These are phyloP conservation scores for Polyporus arcularius DNA, from an alignment of 768 basidiomycete species.

Conservation along the genomic window DNA sequence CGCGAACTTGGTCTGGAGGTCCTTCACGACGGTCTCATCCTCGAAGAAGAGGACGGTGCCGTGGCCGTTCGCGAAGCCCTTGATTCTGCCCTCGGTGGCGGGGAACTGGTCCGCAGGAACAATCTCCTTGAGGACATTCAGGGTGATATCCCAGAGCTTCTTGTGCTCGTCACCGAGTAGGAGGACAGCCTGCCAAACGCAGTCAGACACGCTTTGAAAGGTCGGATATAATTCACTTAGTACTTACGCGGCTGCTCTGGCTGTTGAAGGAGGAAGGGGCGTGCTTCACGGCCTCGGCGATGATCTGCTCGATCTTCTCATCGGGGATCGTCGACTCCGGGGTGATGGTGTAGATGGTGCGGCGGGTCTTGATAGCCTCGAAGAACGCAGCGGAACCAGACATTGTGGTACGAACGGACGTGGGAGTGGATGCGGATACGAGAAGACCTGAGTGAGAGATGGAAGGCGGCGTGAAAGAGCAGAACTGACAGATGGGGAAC, in stretches of 20 bases:
- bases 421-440: background rate
- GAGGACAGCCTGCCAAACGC: constrained; percentile 16
- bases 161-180: constrained; percentile 25
- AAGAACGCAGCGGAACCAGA: constrained; percentile 20
- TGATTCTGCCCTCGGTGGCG: constrained; percentile 20
- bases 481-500: background rate
- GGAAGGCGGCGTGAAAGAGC: background rate
- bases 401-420: constrained; percentile 9
- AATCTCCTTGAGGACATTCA: constrained; percentile 19
- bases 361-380: constrained; percentile 23
- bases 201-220: background rate
- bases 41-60: constrained; percentile 28
- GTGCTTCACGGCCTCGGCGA: constrained; percentile 20
- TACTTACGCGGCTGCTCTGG: constrained; percentile 21
- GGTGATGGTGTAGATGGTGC: constrained; percentile 23
- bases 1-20: constrained; percentile 19
- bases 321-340: constrained; percentile 23
- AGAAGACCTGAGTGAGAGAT: background rate
- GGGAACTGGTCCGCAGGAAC: constrained; percentile 22
- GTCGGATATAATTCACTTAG: background rate
- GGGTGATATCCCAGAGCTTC: constrained; percentile 25
- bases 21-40: constrained; percentile 20
- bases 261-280: constrained; percentile 25
- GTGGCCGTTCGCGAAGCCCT: constrained; percentile 22
- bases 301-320: constrained; percentile 23